Base-by-base conservation (phyloP, 257 asterid species). In the Salvia splendens region DNA sequence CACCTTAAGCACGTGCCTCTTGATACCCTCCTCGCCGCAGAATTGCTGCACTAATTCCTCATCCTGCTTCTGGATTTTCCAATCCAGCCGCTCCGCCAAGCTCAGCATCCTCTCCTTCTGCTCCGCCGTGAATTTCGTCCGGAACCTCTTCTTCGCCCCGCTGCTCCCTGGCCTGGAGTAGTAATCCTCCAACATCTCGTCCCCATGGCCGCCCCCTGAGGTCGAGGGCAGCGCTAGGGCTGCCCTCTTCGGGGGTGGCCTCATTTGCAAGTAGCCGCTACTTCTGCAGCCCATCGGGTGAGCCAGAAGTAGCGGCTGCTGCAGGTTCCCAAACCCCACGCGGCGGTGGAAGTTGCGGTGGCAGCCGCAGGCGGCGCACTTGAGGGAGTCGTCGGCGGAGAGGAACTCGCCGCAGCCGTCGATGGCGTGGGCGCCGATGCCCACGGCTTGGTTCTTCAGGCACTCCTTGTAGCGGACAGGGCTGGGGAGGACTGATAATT, bases 341-440 rank as follows among this genome's bases (percentile, higher is more conserved):
- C 84, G 81, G 5, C 95, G 85, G 91, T 89, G 96, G 83, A 89
- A 89, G 61, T 89, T 89, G 4, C 96, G 92, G 85, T 89, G 96
- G 84, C 95, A 89, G 63, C 51, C 65, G 77, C 96, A 89, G 57
- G 95, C 95, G 17, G 95, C 95, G 76, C 96, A 89, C 72, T 54
- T 72, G 20, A 89, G 86, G 3, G 86, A 80, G 64, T 91, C 95
- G 10, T 83, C 95, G 2, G 89, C 89, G 2, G 95, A 77, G 75
- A 87, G 64, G 76, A 89, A 89, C 72, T 89, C 96, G 1, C 96
- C 83, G 67, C 96, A 89, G 3, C 96, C 96, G 67, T 89, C 96
- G 6, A 82, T 66, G 36, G 96, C 95, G 53, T 85, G 85, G 8
- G 88, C 87, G 8, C 96, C 95, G 65, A 89, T 79, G 48, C 86